Percentiles rank a stretch among this genome's conserved stretches.
phyloP scores from a whole-genome alignment of 2,329 filamentous ascomycete species.

The Phialocephala sp. region DNA sequence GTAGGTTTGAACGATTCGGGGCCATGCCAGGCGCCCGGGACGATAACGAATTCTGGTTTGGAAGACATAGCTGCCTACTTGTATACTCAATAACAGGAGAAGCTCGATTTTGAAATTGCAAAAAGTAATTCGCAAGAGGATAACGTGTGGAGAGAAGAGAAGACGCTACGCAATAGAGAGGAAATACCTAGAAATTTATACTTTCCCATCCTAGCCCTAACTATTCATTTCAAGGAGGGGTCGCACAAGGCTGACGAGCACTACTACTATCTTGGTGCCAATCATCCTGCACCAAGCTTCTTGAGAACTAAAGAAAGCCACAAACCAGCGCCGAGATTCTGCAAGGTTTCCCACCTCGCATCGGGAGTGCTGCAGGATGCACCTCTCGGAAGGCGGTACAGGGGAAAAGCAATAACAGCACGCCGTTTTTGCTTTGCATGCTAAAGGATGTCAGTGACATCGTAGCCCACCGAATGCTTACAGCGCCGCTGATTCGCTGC shows the following conservation, averaged over 20 bases:
- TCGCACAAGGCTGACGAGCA: not conserved
- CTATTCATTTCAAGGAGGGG: slow-evolving; percentile 3
- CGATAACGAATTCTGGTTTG: slow-evolving; percentile 37
- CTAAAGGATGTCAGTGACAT: too few relatives aligned
- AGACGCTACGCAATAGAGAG: not conserved
- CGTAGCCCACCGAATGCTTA: too few relatives aligned
- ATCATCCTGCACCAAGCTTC: not conserved
- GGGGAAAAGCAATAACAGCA: not conserved
- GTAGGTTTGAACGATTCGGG: slow-evolving; percentile 34
- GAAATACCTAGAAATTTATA: not conserved
- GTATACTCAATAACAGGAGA: not conserved
- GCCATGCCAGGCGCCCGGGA: slow-evolving; percentile 37
- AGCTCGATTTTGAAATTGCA: not conserved
- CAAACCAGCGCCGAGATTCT: not conserved
- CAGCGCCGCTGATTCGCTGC: too few relatives aligned
- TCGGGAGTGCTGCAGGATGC: not conserved
- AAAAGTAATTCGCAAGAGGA: not conserved
- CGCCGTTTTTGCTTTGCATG: not conserved
- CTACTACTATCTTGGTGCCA: not conserved
- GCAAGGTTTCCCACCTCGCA: too few relatives aligned
- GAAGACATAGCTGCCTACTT: slow-evolving; percentile 16
- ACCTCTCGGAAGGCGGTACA: slow-evolving; percentile 1
- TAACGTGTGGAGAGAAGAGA: not conserved
- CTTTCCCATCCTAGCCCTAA: slow-evolving; percentile 1
- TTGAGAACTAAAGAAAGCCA: not conserved